Base-by-base conservation (phyloP, 2,329 filamentous ascomycete genomes). In the Colletotrichum phormii region DNA sequence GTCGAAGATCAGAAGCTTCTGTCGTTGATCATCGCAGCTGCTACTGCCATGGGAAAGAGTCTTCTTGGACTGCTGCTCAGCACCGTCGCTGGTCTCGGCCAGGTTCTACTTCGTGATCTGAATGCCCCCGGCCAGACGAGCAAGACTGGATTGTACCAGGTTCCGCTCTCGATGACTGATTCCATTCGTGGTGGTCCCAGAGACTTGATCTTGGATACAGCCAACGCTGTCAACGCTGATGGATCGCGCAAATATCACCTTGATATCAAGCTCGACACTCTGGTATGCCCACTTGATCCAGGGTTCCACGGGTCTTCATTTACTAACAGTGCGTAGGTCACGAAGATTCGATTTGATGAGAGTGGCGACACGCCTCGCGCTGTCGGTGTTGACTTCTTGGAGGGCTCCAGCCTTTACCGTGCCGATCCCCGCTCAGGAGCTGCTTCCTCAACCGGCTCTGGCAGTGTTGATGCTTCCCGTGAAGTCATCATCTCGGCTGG, bases 401-500 rank as follows among this genome's bases (percentile, higher is more conserved):
- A 80, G 24, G 84, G 84, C 0, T 77, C 82, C 53, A 81, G 79
- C 24, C 59, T 86, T 2, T 87, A 87, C 74, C 79, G 81, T 5
- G 85, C 84, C 0, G 84, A 85, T 76, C 84, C 84, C 5, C 83
- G 84, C 6, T 75, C 78, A 49, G 74, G 72, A 37, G 79, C 80
- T 53, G 78, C 65, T 6, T 55, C 60, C 11, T 15, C 71, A 0
- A 60, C 31, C 4, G 65, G 61, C 3, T 64, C 26, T 6, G 61
- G 67, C 1, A 70, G 61, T 0, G 61, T 51, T 1, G 51, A 24
- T 8, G 80, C 79, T 9, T 77, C 77, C 46, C 81, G 81, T 29
- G 87, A 89, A 74, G 84, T 89, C 18, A 88, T 89, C 53, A 71
- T 89, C 12, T 83, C 84, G 0, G 86, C 84, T 1, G 87, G 88